Evolutionary conservation across 192 early-diverging fungal genomes (phyloP).

Genomic region (Entomortierella chlamydospora): DNA sequence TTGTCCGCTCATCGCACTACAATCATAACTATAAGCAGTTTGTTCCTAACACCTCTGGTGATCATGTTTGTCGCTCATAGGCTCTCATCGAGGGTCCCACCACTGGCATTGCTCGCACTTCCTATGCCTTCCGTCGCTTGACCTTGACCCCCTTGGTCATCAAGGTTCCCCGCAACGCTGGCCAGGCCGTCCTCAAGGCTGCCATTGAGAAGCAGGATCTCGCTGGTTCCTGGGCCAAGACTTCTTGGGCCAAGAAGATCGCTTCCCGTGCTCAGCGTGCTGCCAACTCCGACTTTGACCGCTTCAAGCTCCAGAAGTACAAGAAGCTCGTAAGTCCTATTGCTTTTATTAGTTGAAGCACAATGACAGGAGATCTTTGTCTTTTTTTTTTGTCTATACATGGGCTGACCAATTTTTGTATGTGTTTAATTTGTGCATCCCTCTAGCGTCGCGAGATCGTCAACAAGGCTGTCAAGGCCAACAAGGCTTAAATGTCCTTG

Average conservation of each 20-base stretch:
- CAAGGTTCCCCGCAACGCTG: slow-evolving; percentile 80
- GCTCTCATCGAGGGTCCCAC: slow-evolving; percentile 98
- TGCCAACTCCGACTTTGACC: slow-evolving; percentile 92
- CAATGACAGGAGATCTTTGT: neutral
- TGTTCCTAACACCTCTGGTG: too few relatives aligned
- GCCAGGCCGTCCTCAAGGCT: slow-evolving; percentile 81
- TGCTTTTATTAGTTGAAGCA: too few relatives aligned
- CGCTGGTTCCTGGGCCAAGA: slow-evolving; percentile 84
- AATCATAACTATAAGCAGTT: too few relatives aligned
- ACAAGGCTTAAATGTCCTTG: slow-evolving; percentile 40
- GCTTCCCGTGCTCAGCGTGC: slow-evolving; percentile 82
- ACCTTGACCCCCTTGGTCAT: slow-evolving; percentile 92
- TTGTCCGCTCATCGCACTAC: too few relatives aligned
- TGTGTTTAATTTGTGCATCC: too few relatives aligned
- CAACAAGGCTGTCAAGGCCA: slow-evolving; percentile 50
- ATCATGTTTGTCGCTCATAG: slow-evolving; percentile 46
- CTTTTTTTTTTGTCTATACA: slow-evolving; percentile 3
- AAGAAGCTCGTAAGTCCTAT: slow-evolving; percentile 86
- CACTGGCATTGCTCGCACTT: slow-evolving; percentile 91
- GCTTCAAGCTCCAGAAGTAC: slow-evolving; percentile 97
- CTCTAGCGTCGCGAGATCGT: slow-evolving; percentile 53
- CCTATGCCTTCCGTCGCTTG: slow-evolving; percentile 89
- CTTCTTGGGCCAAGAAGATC: slow-evolving; percentile 98
- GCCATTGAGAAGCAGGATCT: slow-evolving; percentile 88
- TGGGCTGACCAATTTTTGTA: too few relatives aligned